These are phyloP conservation scores for Botrytis fragariae DNA, from an alignment of 2,329 filamentous ascomycete genomes.

Conservation along the genomic window DNA sequence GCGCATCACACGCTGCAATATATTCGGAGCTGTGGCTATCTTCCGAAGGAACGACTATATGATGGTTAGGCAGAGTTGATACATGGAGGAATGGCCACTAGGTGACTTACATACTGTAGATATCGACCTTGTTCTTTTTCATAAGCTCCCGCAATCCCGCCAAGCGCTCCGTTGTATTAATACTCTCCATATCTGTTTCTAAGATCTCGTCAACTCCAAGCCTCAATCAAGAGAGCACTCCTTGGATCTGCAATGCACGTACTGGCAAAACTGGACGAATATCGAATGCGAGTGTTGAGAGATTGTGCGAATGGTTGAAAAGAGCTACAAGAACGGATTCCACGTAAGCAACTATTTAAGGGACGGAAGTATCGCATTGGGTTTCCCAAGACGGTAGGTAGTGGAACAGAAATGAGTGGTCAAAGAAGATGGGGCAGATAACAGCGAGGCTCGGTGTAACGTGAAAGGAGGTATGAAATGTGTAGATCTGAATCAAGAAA, in stretches of 20 bases:
- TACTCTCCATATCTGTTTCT: conserved; percentile 62
- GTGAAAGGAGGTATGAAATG: neutral
- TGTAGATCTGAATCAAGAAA: neutral
- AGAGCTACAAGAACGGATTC: conserved; percentile 10
- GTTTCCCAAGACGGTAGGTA: conserved; percentile 16
- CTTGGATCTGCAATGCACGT: conserved; percentile 12
- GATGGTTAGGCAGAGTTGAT: conserved; percentile 32
- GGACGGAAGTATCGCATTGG: conserved; percentile 33
- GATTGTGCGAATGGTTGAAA: conserved; percentile 23
- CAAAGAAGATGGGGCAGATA: conserved; percentile 18
- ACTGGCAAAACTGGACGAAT: conserved; percentile 26
- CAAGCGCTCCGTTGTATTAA: conserved; percentile 77
- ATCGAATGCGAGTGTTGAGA: conserved; percentile 30
- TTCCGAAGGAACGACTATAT: conserved; percentile 88
- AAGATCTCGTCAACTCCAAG: conserved; percentile 1
- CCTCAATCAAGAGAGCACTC: conserved; percentile 4
- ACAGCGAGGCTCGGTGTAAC: conserved; percentile 7
- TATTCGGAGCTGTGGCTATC: conserved; percentile 98
- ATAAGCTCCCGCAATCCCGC: conserved; percentile 78
- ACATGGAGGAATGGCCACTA: conserved; percentile 20
- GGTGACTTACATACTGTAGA: conserved; percentile 70
- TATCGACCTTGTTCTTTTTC: conserved; percentile 80
- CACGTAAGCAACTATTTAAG: conserved; percentile 27
- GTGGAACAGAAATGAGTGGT: conserved; percentile 16
- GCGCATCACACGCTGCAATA: conserved; percentile 90